Evolutionary conservation across 2,329 filamentous ascomycete species (phyloP).

Genomic region (Aspergillus eucalypticola): DNA sequence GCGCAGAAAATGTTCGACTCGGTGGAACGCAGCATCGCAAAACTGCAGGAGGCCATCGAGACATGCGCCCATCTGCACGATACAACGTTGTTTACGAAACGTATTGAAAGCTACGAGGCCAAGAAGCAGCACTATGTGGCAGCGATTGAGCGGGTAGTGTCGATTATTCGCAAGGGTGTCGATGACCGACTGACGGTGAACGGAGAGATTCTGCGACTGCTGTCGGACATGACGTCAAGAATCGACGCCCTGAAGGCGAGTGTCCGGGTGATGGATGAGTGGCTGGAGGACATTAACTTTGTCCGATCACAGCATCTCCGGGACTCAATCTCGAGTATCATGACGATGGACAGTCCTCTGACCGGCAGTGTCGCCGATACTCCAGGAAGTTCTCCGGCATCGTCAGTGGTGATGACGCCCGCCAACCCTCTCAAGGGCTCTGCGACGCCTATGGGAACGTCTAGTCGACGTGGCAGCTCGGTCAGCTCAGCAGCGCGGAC

Average conservation of each 20-base stretch:
- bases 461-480: constrained; percentile 51
- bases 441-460: constrained; percentile 47
- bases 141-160: constrained; percentile 85
- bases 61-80: constrained; percentile 72
- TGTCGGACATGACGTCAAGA: constrained; percentile 80
- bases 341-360: constrained; percentile 77
- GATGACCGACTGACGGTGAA: constrained; percentile 95
- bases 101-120: constrained; percentile 88
- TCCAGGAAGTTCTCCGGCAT: constrained; percentile 70
- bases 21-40: constrained; percentile 80
- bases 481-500: constrained; percentile 43
- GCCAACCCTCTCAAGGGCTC: constrained; percentile 52
- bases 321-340: constrained; percentile 89
- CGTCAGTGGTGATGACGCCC: constrained; percentile 61
- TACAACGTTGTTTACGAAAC: constrained; percentile 70
- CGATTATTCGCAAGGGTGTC: constrained; percentile 94
- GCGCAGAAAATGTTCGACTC: constrained; percentile 97
- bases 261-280: constrained; percentile 73
- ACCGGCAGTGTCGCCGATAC: constrained; percentile 69
- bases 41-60: constrained; percentile 79
- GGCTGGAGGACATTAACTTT: constrained; percentile 69
- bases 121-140: constrained; percentile 94
- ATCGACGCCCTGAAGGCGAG: constrained; percentile 75
- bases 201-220: constrained; percentile 84
- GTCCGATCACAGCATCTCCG: constrained; percentile 72